Evolutionary conservation across 2,329 filamentous ascomycete species (phyloP), one percentile per base, ranked within the genome.

Genomic region (Fonsecaea multimorphosa): DNA sequence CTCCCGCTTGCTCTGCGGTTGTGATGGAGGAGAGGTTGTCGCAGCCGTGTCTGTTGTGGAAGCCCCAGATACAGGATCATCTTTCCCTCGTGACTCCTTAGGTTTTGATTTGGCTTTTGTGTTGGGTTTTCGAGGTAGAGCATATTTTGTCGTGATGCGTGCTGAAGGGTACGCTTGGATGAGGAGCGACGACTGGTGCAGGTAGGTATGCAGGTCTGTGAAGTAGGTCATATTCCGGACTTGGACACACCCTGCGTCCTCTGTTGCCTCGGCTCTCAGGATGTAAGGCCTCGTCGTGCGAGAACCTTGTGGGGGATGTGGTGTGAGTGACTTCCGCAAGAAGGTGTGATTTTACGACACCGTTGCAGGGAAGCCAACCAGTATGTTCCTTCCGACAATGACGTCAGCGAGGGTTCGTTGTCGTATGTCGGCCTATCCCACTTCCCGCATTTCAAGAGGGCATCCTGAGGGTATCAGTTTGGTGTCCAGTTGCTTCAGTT

Each of bases 141-240:
- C 89, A 87, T 98, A 99, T 84, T 91, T 93, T 70, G 93, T 97
- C 72, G 92, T 96, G 81, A 98, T 92, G 75, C 89, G 87, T 55
- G 94, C 93, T 36, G 86, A 87, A 3, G 95, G 95, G 55, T 92
- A 89, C 63, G 95, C 94, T 80, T 95, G 87, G 61, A 99, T 84
- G 64, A 99, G 88, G 67, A 93, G 87, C 19, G 88, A 83, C 14
- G 94, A 97, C 79, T 97, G 91, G 73, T 90, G 88, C 72, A 97
- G 91, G 91, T 93, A 99, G 81, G 93, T 90, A 79, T 96, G 89
- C 78, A 91, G 91, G 64, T 91, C 93, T 58, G 85, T 82, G 76
- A 96, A 88, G 77, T 91, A 88, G 2, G 91, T 89, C 93, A 97
- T 97, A 64, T 72, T 8, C 22, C 24, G 19, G 44, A 7, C 7